Base-by-base conservation (phyloP, 139 green algal species). In the Tetratostichococcus sp. region DNA sequence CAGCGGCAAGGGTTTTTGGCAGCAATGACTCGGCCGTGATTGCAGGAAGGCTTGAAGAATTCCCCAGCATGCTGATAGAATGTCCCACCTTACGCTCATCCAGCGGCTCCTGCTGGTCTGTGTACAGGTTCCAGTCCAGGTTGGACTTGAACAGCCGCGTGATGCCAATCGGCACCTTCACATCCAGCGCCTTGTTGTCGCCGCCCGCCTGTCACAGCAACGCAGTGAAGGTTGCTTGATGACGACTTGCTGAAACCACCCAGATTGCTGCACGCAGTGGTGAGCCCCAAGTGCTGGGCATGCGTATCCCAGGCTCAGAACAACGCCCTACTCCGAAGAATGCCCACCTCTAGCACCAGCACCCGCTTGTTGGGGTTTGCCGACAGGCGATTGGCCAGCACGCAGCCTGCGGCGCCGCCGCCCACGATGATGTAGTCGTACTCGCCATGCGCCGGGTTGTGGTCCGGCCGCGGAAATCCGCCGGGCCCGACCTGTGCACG, bases 391-490 rank as follows among this genome's bases (percentile, higher is more conserved):
- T 96, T 95, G 17, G 93, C 94, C 35, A 98, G 83, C 26, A 97
- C 85, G 77, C 92, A 97, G 2, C 91, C 92, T 25, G 94, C 90
- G 23, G 91, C 85, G 28, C 94, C 94, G 32, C 94, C 94, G 14
- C 94, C 94, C 0, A 98, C 92, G 43, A 98, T 85, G 32, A 98
- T 93, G 86, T 95, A 97, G 75, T 98, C 93, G 70, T 89, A 97
- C 65, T 88, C 87, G 4, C 74, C 81, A 30, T 33, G 39, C n/a
- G 74, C 70, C 33, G 75, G 81, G 67, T 86, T 81, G 0, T 72
- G 21, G 43, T 68, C 62, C 19, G 50, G 50, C 50, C 11, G 50
- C 50, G 50, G 50, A 17, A 62, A 62, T 8, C 50, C 50, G 50
- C 19, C 50, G 11, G 11, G 2, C 26, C 14, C 11, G 14, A 62